Evolutionary conservation across 495 filamentous ascomycete genomes (phyloP).

Genomic region (Aspergillus baeticus): DNA sequence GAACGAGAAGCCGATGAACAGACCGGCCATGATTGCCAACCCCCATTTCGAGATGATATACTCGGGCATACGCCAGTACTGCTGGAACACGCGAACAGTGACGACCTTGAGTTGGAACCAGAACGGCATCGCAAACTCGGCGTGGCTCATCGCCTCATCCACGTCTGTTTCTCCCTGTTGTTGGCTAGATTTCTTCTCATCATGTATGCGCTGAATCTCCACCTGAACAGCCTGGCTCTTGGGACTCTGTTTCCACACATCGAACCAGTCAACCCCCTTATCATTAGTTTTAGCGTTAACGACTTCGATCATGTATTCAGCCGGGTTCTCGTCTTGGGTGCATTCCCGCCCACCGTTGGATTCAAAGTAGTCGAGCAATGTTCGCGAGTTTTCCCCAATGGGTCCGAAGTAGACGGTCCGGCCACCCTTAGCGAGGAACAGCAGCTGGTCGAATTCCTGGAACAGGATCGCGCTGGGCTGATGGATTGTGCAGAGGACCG

Average conservation of each 20-base stretch:
- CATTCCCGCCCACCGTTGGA: conserved; percentile 67
- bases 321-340: conserved; percentile 70
- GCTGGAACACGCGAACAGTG: conserved; percentile 41
- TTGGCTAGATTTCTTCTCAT: conserved; percentile 26
- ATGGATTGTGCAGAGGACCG: conserved; percentile 91
- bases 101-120: conserved; percentile 46
- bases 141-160: conserved; percentile 19
- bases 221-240: conserved; percentile 62
- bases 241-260: conserved; percentile 68
- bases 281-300: conserved; percentile 58
- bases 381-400: conserved; percentile 72
- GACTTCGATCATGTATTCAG: conserved; percentile 89
- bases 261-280: conserved; percentile 73
- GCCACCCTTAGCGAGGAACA: conserved; percentile 80
- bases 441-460: conserved; percentile 84
- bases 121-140: conserved; percentile 54
- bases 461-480: conserved; percentile 90
- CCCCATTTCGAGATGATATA: conserved; percentile 52
- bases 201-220: conserved; percentile 65
- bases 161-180: conserved; percentile 12
- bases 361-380: conserved; percentile 73
- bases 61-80: conserved; percentile 52
- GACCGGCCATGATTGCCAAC: conserved; percentile 45
- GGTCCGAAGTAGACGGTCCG: conserved; percentile 85
- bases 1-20: conserved; percentile 91